phyloP scores from a whole-genome alignment of 2,329 filamentous ascomycete species.

The Xylaria sp. region DNA sequence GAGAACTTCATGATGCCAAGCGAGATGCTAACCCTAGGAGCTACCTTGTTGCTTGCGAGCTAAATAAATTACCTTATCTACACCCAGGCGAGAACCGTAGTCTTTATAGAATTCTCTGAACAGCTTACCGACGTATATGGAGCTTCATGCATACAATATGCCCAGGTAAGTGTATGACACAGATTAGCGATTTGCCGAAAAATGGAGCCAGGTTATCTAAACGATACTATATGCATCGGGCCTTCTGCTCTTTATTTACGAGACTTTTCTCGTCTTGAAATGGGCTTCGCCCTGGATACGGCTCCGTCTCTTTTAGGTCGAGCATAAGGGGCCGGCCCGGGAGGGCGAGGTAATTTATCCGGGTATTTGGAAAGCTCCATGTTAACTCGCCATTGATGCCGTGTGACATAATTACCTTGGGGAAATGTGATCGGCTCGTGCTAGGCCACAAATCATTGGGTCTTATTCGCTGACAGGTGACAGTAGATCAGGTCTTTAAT shows the following conservation, averaged over 20 bases:
- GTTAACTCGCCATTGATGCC: conserved; percentile 29
- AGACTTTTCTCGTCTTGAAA: neutral
- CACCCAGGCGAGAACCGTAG: neutral
- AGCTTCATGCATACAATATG: neutral
- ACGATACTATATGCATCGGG: conserved; percentile 30
- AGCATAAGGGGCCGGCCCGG: conserved; percentile 29
- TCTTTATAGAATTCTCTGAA: conserved; percentile 29
- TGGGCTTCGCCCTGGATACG: conserved; percentile 3
- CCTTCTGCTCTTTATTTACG: conserved; percentile 16
- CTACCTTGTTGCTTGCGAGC: conserved; percentile 9
- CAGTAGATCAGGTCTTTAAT: conserved; percentile 19
- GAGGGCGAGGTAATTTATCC: conserved; percentile 40
- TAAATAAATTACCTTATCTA: conserved; percentile 1
- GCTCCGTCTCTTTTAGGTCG: conserved; percentile 3
- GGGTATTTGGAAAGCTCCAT: conserved; percentile 35
- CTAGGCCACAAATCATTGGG: conserved; percentile 24
- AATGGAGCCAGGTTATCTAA: conserved; percentile 9
- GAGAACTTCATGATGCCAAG: conserved; percentile 54
- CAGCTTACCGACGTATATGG: neutral
- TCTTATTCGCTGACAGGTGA: conserved; percentile 13
- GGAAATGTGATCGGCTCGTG: conserved; percentile 19
- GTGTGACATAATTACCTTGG: conserved; percentile 36
- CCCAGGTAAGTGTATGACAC: conserved; percentile 3
- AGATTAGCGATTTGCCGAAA: conserved; percentile 27
- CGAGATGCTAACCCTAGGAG: neutral